phyloP scores from a whole-genome alignment of 345 rosid genomes.

The Euclidium syriacum region DNA sequence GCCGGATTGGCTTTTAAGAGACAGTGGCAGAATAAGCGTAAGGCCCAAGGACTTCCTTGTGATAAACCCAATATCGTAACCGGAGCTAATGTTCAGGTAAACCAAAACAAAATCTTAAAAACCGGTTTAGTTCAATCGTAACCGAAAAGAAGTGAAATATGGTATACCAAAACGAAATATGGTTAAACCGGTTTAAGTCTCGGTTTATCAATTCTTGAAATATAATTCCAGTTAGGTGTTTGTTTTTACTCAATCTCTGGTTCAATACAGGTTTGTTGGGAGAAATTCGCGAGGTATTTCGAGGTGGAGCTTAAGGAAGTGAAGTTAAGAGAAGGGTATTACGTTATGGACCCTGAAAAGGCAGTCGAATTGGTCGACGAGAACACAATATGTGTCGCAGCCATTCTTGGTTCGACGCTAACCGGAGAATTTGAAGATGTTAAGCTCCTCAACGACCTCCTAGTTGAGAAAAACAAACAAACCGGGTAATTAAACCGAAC shows the following conservation, averaged over 20 bases:
- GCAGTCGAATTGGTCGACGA: constrained; percentile 46
- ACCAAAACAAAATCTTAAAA: neutral
- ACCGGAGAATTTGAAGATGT: constrained; percentile 48
- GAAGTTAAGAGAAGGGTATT: constrained; percentile 39
- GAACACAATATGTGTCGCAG: constrained; percentile 45
- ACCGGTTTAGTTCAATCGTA: neutral
- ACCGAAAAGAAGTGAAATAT: too few relatives aligned
- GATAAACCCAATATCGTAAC: constrained; percentile 45
- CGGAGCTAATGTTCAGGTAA: constrained; percentile 43
- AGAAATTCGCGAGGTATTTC: too few relatives aligned
- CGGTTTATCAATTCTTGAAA: too few relatives aligned
- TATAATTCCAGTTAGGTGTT: too few relatives aligned
- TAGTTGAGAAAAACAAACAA: constrained; percentile 30
- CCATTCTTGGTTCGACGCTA: constrained; percentile 37
- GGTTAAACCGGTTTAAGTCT: too few relatives aligned
- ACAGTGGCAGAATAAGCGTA: constrained; percentile 40
- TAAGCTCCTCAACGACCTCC: constrained; percentile 35
- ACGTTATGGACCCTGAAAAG: constrained; percentile 42
- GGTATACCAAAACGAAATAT: too few relatives aligned
- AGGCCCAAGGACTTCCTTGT: constrained; percentile 31
- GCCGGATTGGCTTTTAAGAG: constrained; percentile 45
- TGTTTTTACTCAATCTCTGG: neutral
- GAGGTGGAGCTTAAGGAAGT: too few relatives aligned
- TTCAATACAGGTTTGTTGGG: constrained; percentile 39
- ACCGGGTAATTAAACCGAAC: constrained; percentile 7